phyloP scores from a whole-genome alignment of 2,329 filamentous ascomycete genomes.

The Aspergillus hortae region DNA sequence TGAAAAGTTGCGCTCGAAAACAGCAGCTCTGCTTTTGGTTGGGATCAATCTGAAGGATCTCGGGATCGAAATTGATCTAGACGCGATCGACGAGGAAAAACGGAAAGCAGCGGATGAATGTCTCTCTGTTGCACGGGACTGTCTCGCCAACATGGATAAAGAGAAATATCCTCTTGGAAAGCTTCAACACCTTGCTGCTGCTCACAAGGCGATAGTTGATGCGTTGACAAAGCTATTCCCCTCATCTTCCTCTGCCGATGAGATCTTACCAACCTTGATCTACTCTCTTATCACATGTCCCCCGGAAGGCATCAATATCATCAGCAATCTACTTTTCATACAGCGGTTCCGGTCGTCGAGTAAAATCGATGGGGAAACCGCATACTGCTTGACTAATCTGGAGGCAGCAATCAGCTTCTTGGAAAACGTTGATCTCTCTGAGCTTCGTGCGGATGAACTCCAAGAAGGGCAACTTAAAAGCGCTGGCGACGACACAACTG shows the following conservation, averaged over 20 bases:
- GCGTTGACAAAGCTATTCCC: conserved; percentile 65
- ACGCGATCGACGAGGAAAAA: conserved; percentile 52
- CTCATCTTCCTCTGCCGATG: conserved; percentile 84
- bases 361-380: conserved; percentile 88
- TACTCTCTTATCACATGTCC: conserved; percentile 91
- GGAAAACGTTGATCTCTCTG: conserved; percentile 91
- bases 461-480: conserved; percentile 64
- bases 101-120: conserved; percentile 68
- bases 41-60: conserved; percentile 86
- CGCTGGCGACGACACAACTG: conserved; percentile 30
- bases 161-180: conserved; percentile 88
- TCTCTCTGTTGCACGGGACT: conserved; percentile 66
- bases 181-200: conserved; percentile 78
- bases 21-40: conserved; percentile 83
- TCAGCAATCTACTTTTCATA: conserved; percentile 94
- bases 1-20: conserved; percentile 90
- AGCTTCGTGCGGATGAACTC: conserved; percentile 74
- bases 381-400: conserved; percentile 93
- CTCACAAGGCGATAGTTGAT: conserved; percentile 93
- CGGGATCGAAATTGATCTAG: conserved; percentile 65
- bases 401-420: conserved; percentile 93
- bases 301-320: conserved; percentile 78
- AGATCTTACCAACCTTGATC: conserved; percentile 94
- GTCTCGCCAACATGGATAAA: conserved; percentile 77
- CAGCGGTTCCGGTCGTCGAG: conserved; percentile 82